Percentiles rank a stretch among this genome's conserved stretches.
Conservation (phyloP, 345 rosid species). For the Salix exigua region DNA sequence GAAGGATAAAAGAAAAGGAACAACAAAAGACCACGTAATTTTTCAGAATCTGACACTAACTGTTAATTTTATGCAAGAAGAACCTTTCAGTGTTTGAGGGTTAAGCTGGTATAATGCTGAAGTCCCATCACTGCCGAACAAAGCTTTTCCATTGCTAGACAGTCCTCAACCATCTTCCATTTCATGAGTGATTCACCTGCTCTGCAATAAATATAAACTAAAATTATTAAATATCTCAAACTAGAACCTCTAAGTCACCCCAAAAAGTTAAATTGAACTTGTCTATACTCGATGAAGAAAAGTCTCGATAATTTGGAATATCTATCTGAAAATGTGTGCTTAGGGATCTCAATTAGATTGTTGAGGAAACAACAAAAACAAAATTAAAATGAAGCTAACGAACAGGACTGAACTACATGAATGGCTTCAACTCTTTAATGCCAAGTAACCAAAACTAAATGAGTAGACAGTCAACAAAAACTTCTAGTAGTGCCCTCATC, state of each 20-base stretch:
- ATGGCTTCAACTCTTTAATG: not conserved
- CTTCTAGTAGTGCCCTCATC: not conserved
- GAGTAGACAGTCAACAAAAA: not conserved
- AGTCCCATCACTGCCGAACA: slow-evolving; percentile 90
- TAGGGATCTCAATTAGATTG: not conserved
- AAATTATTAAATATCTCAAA: not conserved
- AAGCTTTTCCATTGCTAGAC: slow-evolving; percentile 76
- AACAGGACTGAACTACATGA: not conserved
- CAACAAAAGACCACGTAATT: not conserved
- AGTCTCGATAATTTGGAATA: not conserved
- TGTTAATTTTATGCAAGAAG: slow-evolving; percentile 9
- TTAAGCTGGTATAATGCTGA: slow-evolving; percentile 73
- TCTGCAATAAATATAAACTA: slow-evolving; percentile 41
- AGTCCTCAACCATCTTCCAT: slow-evolving; percentile 99
- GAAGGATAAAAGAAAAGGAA: slow-evolving; percentile 6
- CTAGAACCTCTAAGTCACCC: not conserved
- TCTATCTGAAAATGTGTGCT: not conserved
- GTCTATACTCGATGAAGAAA: not conserved
- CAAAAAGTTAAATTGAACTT: not conserved
- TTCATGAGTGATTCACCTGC: slow-evolving; percentile 56
- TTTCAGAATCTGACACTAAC: slow-evolving; percentile 8
- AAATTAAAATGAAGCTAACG: too few relatives aligned
- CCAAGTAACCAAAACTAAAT: not conserved
- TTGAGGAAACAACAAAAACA: not conserved
- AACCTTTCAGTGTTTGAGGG: slow-evolving; percentile 70